A percentile compares a stretch with the other conserved stretches of the same genome.
Evolutionary conservation across 2,329 filamentous ascomycete genomes (phyloP).

Genomic region (Elsinoe australis): DNA sequence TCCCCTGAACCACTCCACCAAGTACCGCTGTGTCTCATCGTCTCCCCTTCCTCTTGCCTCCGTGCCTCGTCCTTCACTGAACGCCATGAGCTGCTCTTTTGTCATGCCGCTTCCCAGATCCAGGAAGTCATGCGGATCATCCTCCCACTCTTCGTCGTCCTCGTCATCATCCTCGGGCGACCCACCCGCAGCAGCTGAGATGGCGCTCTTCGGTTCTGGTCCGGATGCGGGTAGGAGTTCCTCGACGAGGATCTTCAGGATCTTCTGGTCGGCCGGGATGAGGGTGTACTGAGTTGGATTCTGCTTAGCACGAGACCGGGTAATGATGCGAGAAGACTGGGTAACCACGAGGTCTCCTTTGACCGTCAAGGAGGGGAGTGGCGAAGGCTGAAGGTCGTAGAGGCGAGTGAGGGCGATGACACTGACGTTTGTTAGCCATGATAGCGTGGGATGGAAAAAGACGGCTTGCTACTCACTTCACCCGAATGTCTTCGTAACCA

Average conservation of each 20-base stretch:
- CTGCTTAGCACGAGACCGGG: constrained; percentile 77
- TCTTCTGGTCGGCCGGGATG: constrained; percentile 83
- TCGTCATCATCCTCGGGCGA: constrained; percentile 43
- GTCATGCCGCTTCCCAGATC: constrained; percentile 57
- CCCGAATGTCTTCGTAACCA: constrained; percentile 94
- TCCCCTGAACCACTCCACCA: constrained; percentile 69
- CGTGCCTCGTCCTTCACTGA: constrained; percentile 49
- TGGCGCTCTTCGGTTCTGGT: constrained; percentile 36
- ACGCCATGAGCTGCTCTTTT: constrained; percentile 71
- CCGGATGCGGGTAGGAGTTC: constrained; percentile 79
- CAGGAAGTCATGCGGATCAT: constrained; percentile 62
- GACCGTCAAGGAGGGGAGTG: constrained; percentile 70
- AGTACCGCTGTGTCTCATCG: constrained; percentile 81
- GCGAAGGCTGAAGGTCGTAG: constrained; percentile 76
- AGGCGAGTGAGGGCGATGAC: constrained; percentile 89
- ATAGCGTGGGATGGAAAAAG: constrained; percentile 19
- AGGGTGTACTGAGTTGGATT: constrained; percentile 87
- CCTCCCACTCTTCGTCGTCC: constrained; percentile 62
- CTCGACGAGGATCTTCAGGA: constrained; percentile 89
- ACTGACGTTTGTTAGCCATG: constrained; percentile 44
- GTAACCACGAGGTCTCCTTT: constrained; percentile 86
- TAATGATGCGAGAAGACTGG: constrained; percentile 79
- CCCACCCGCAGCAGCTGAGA: constrained; percentile 28
- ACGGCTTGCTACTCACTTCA: constrained; percentile 60
- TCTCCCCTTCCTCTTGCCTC: constrained; percentile 56